Percentiles rank a stretch among this genome's conserved stretches.
Evolutionary conservation across 2,329 filamentous ascomycete genomes (phyloP).

Genomic region (Neofusicoccum ribis): DNA sequence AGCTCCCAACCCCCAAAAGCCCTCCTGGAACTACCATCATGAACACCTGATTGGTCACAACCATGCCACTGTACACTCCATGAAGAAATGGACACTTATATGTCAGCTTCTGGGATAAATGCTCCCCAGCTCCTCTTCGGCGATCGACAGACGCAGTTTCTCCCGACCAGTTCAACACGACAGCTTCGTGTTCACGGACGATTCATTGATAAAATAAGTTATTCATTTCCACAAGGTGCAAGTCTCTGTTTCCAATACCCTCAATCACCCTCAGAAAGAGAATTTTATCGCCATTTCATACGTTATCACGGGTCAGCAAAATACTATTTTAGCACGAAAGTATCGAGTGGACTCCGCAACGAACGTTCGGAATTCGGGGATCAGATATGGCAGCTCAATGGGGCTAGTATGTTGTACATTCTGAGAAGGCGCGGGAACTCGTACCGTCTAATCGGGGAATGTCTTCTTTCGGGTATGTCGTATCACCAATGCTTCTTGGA

Average conservation of each 20-base stretch:
- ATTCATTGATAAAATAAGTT: no score
- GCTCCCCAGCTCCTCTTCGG: background rate
- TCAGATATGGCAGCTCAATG: background rate
- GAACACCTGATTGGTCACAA: background rate
- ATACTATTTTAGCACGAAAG: background rate
- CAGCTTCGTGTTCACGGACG: no score
- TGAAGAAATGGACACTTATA: background rate
- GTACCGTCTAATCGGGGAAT: background rate
- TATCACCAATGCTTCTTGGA: background rate
- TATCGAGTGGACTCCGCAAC: background rate
- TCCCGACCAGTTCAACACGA: no score
- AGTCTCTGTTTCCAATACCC: no score
- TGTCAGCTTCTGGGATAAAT: background rate
- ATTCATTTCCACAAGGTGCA: no score
- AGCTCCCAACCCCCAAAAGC: background rate
- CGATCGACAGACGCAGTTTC: background rate
- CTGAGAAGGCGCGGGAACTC: background rate
- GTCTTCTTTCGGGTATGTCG: background rate
- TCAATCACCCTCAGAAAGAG: no score
- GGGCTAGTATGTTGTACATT: background rate
- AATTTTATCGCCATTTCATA: no score
- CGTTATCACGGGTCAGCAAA: no score
- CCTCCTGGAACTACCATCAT: background rate
- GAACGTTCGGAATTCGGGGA: background rate
- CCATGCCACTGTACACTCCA: background rate